phyloP scores from a whole-genome alignment of 805 yeast genomes.

The Starmerella khaoyaiensis region DNA sequence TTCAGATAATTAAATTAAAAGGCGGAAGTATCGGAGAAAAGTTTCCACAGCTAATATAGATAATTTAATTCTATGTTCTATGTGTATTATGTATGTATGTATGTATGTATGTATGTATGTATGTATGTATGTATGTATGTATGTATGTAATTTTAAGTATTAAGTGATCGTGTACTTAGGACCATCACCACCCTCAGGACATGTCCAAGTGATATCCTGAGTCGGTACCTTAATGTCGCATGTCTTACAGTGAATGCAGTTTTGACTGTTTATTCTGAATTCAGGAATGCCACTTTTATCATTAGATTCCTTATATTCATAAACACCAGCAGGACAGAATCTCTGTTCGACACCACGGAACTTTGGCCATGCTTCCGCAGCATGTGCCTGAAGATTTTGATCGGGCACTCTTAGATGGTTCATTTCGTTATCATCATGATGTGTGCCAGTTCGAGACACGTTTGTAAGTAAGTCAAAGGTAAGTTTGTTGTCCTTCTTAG shows the following conservation, averaged over 20 bases:
- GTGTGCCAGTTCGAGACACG: constrained; percentile 94
- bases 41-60: no score
- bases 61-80: no score
- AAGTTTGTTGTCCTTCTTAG: constrained; percentile 89
- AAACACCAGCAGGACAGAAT: constrained; percentile 98
- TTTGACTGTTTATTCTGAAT: constrained; percentile 90
- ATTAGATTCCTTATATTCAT: constrained; percentile 54
- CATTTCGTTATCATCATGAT: constrained; percentile 86
- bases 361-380: constrained; percentile 54
- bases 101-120: no score
- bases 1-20: no score
- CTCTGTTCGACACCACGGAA: constrained; percentile 80
- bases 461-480: constrained; percentile 87
- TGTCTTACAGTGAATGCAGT: constrained; percentile 96
- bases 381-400: constrained; percentile 42
- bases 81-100: no score
- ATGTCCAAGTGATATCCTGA: constrained; percentile 89
- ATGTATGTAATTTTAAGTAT: background rate
- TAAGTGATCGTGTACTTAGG: constrained; percentile 81
- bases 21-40: no score
- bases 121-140: background rate
- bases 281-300: constrained; percentile 39
- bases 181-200: constrained; percentile 99
- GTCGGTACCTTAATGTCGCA: constrained; percentile 95
- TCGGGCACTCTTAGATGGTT: constrained; percentile 56